Conservation (phyloP, 176 grass and related monocot species). For the Eragrostis curvula region DNA sequence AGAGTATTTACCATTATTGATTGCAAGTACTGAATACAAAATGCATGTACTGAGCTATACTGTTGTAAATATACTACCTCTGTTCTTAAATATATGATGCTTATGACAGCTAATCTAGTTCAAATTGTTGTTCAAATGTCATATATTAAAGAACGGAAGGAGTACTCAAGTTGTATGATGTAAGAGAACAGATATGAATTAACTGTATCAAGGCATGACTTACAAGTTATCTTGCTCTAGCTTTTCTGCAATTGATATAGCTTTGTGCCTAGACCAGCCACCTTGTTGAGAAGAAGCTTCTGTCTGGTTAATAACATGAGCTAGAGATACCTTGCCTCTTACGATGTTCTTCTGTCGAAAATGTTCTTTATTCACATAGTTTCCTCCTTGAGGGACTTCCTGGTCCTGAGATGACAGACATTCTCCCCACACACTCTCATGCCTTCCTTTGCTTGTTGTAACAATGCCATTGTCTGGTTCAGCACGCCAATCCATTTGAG, state of each 20-base stretch:
- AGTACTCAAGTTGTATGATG: not conserved
- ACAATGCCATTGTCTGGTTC: constrained; percentile 31
- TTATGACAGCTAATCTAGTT: no score
- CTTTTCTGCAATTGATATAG: constrained; percentile 87
- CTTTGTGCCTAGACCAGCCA: constrained; percentile 80
- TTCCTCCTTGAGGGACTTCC: constrained; percentile 35
- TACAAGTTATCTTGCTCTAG: constrained; percentile 94
- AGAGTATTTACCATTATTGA: not conserved
- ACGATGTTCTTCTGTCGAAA: constrained; percentile 49
- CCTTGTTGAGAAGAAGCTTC: constrained; percentile 60
- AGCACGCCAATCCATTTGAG: constrained; percentile 40
- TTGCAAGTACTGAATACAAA: not conserved
- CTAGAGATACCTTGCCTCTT: constrained; percentile 80
- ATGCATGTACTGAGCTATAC: not conserved
- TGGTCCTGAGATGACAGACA: constrained; percentile 44
- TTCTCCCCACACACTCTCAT: constrained; percentile 20
- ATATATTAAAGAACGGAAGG: no score
- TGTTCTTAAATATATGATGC: no score
- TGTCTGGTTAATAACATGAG: constrained; percentile 77
- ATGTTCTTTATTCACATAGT: constrained; percentile 37
- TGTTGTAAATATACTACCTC: not conserved
- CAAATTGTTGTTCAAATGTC: no score
- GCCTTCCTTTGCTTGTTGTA: constrained; percentile 39
- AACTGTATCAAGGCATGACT: constrained; percentile 46
- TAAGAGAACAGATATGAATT: constrained; percentile 9